Evolutionary conservation across 2,329 filamentous ascomycete genomes (phyloP).

Genomic region (Hypoxylon sp.): DNA sequence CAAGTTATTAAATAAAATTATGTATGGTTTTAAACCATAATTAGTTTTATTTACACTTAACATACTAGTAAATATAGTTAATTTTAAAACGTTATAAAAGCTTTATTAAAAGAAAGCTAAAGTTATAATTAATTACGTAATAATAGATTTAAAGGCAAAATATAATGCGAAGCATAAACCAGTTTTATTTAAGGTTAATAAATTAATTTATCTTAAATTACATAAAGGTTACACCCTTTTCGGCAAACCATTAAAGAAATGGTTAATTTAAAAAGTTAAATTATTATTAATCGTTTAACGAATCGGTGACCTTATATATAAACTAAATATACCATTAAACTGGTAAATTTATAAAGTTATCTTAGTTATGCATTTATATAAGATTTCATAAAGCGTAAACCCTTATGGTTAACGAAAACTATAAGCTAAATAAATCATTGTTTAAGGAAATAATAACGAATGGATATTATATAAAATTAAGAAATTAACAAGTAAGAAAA

Average conservation of each 20-base stretch:
- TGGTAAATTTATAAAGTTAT: neutral
- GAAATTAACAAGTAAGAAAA: neutral
- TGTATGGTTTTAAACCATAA: neutral
- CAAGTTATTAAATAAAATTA: neutral
- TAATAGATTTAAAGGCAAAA: neutral
- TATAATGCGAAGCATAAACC: neutral
- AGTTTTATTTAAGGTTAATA: neutral
- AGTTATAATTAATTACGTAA: neutral
- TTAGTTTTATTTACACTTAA: neutral
- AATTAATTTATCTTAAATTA: neutral
- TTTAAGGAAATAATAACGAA: neutral
- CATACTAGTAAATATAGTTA: neutral
- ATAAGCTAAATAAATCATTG: neutral
- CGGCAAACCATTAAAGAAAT: neutral
- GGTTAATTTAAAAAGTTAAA: neutral
- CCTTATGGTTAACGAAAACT: neutral
- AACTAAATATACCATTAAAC: neutral
- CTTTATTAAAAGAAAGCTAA: neutral
- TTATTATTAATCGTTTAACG: neutral
- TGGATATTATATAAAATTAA: slow-evolving; percentile 4
- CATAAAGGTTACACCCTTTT: neutral
- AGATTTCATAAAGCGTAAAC: neutral
- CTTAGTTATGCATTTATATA: neutral
- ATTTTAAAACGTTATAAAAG: neutral
- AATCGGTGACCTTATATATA: neutral